Percentiles rank a stretch among this genome's conserved stretches.
phyloP scores from a whole-genome alignment of 345 rosid genomes.

The Citrus australasica region DNA sequence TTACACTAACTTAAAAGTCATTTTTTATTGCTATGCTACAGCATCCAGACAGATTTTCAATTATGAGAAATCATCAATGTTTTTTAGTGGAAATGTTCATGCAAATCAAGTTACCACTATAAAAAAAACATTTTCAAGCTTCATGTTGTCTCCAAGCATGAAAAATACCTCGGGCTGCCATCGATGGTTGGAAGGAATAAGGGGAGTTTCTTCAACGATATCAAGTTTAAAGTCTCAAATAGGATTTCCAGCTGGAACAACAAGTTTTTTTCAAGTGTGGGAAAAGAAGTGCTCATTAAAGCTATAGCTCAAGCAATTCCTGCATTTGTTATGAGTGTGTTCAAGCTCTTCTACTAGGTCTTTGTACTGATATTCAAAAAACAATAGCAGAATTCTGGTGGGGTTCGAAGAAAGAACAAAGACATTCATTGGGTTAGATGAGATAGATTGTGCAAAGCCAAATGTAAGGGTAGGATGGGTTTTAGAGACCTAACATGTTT shows the following conservation, averaged over 20 bases:
- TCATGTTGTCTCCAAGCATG: no score
- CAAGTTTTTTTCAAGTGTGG: neutral
- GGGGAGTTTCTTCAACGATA: neutral
- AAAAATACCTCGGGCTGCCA: neutral
- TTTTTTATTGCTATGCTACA: no score
- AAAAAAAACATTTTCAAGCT: no score
- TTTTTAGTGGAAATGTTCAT: no score
- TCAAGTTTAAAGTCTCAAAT: neutral
- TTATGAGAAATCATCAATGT: no score
- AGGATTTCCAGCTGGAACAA: neutral
- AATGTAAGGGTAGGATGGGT: neutral
- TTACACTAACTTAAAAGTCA: no score
- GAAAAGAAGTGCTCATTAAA: neutral
- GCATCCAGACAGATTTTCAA: neutral
- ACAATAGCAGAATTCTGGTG: neutral
- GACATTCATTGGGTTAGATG: neutral
- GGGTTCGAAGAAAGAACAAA: neutral
- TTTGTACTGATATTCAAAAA: no score
- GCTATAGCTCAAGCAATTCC: no score
- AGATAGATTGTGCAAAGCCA: neutral
- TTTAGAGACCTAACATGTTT: no score
- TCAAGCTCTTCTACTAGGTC: neutral
- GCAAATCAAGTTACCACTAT: neutral
- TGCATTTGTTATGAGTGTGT: neutral
- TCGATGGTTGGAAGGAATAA: neutral